Conservation (phyloP, 2,329 filamentous ascomycete genomes). For the Bipolaris bicolor region DNA sequence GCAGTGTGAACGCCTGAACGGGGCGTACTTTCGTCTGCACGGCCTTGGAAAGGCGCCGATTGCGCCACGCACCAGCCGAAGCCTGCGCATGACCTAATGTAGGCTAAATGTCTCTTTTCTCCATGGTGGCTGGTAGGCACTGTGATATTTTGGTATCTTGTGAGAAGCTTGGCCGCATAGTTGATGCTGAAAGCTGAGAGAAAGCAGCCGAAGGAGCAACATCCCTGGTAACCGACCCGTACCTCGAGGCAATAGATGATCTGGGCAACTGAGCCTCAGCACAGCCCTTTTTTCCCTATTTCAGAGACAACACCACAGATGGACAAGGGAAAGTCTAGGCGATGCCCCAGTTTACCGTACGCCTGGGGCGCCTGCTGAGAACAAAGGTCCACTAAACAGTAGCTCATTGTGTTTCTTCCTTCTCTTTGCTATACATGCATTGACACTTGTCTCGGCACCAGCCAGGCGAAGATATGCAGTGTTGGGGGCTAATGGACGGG, state of each 20-base stretch:
- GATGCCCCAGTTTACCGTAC: neutral
- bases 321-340: slow-evolving; percentile 3
- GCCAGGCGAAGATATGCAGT: neutral
- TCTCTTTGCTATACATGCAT: neutral
- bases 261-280: slow-evolving; percentile 19
- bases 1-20: slow-evolving; percentile 17
- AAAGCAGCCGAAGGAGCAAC: slow-evolving; percentile 24
- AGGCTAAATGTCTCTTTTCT: slow-evolving; percentile 14
- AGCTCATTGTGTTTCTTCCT: neutral
- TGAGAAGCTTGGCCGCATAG: slow-evolving; percentile 25
- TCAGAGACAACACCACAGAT: neutral
- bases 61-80: slow-evolving; percentile 16
- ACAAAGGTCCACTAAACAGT: slow-evolving; percentile 1
- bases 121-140: slow-evolving; percentile 18
- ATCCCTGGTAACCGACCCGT: slow-evolving; percentile 11
- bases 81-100: slow-evolving; percentile 3
- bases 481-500: neutral
- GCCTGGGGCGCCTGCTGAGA: neutral
- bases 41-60: slow-evolving; percentile 4
- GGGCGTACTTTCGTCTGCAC: slow-evolving; percentile 16
- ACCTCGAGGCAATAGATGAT: slow-evolving; percentile 15
- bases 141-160: slow-evolving; percentile 23
- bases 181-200: slow-evolving; percentile 21
- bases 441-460: neutral
- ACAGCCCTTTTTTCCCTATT: slow-evolving; percentile 11